Percentiles rank a stretch among this genome's conserved stretches.
Conservation (phyloP, 192 early-diverging fungal genomes). For the Geranomyces michiganensis region DNA sequence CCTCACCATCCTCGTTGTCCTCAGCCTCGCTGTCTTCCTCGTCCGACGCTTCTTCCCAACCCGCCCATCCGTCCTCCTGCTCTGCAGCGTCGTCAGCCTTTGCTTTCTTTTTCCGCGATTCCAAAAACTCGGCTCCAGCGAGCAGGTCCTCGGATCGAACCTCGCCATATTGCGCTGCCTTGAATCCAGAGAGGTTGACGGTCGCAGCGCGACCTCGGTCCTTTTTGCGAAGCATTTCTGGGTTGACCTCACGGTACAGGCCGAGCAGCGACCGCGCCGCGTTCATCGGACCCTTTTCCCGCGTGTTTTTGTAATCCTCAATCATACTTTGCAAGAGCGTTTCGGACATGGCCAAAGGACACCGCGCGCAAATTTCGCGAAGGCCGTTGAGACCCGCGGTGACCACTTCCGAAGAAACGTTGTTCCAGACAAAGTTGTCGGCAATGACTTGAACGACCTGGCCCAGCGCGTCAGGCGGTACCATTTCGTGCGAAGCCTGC, state of each 20-base stretch:
- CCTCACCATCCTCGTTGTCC: slow-evolving; percentile 25
- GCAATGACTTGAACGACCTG: slow-evolving; percentile 89
- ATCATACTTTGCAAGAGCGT: slow-evolving; percentile 85
- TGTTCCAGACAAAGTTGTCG: slow-evolving; percentile 95
- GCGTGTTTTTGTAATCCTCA: slow-evolving; percentile 86
- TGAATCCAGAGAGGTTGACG: slow-evolving; percentile 69
- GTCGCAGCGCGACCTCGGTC: slow-evolving; percentile 89
- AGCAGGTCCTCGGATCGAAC: slow-evolving; percentile 67
- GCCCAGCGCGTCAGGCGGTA: slow-evolving; percentile 91
- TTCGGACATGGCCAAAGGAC: slow-evolving; percentile 85
- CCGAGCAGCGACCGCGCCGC: slow-evolving; percentile 87
- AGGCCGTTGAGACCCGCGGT: slow-evolving; percentile 76
- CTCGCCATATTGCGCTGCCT: slow-evolving; percentile 73
- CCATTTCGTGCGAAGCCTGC: slow-evolving; percentile 88
- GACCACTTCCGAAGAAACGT: slow-evolving; percentile 90
- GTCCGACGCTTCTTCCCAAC: slow-evolving; percentile 24
- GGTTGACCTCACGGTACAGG: slow-evolving; percentile 95
- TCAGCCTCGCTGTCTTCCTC: slow-evolving; percentile 30
- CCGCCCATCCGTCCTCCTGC: slow-evolving; percentile 37
- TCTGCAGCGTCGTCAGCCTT: slow-evolving; percentile 44
- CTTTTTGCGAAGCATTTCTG: slow-evolving; percentile 87
- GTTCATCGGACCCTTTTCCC: slow-evolving; percentile 90
- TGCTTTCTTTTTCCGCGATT: slow-evolving; percentile 6
- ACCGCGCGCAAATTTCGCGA: slow-evolving; percentile 84
- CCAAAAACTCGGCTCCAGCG: slow-evolving; percentile 71